Evolutionary conservation across 2,329 filamentous ascomycete species (phyloP), one percentile per base, ranked within the genome.

Genomic region (Pseudomassariella vexata): DNA sequence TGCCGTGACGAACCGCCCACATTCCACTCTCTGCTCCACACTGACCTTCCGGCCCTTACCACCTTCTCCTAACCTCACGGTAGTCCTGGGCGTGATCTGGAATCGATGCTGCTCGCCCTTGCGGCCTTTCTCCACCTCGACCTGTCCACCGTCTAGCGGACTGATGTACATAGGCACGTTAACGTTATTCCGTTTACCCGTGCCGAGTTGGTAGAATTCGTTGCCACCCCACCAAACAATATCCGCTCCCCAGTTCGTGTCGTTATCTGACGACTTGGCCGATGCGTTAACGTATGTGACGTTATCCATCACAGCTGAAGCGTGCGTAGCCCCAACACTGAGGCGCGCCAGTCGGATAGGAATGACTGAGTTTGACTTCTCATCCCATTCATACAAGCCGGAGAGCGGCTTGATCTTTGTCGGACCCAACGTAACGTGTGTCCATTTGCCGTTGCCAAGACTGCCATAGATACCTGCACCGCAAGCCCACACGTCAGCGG

Each of bases 141-240:
- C 72, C 28, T 53, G 46, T 4, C 51, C 53, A 9, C 72, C 72
- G 9, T 94, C 87, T 24, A 90, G 58, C 10, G 86, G 82, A 19
- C 78, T 76, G 32, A 95, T 87, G 52, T 95, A 90, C 2, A 71
- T 69, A 2, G 92, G 92, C 9, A 72, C 69, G 32, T 76, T 75
- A 8, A 84, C 53, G 51, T 96, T 96, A 49, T 77, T 92, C 40
- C 90, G 68, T 66, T 84, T 94, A 18, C 92, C 89, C 1, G 84
- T 95, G 9, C 92, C 92, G 17, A 98, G 74, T 60, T 98, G 92
- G 57, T 84, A 95, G 54, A 82, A 76, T 62, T 96, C 89, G 50
- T 96, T 98, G 32, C 87, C 87, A 40, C 92, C 92, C 86, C 89
- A 98, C 68, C 86, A 94, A 2, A 96, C 57, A 19, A 89, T 80